Evolutionary conservation across 78 protist species (phyloP).

Genomic region (Capsaspora owczarzaki): DNA sequence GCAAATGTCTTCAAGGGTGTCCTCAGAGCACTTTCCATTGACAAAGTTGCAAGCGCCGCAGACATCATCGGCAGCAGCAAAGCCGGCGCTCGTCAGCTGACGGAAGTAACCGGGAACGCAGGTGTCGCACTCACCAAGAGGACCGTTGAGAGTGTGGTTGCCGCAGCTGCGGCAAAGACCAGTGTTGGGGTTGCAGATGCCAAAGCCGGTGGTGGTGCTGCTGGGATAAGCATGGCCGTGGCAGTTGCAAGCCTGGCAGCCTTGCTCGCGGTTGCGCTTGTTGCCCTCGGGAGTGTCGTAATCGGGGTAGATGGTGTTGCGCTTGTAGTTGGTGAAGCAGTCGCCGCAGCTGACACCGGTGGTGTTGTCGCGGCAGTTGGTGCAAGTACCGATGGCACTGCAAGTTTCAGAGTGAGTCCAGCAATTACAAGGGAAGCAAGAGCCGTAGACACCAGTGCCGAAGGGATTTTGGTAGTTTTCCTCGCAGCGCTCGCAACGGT

Average conservation of each 20-base stretch:
- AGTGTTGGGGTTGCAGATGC: slow-evolving; percentile 3
- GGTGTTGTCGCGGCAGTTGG: slow-evolving; percentile 5
- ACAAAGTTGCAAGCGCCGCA: background rate
- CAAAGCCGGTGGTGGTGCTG: background rate
- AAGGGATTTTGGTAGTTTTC: background rate
- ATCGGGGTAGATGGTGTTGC: background rate
- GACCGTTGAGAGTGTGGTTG: background rate
- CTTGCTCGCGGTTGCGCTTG: background rate
- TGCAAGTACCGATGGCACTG: background rate
- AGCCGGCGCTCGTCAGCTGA: background rate
- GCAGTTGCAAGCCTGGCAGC: background rate
- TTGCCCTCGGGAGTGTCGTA: background rate
- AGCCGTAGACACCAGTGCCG: background rate
- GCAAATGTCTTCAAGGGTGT: background rate
- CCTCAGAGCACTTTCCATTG: background rate
- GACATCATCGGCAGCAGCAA: background rate
- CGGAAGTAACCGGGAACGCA: background rate
- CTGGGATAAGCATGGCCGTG: background rate
- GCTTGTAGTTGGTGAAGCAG: background rate
- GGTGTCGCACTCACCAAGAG: background rate
- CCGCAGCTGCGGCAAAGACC: background rate
- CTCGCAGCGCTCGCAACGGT: background rate
- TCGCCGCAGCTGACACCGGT: background rate
- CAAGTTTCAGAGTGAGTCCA: background rate
- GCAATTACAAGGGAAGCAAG: background rate